phyloP scores from a whole-genome alignment of 345 rosid genomes.

The Triadica sebifera region DNA sequence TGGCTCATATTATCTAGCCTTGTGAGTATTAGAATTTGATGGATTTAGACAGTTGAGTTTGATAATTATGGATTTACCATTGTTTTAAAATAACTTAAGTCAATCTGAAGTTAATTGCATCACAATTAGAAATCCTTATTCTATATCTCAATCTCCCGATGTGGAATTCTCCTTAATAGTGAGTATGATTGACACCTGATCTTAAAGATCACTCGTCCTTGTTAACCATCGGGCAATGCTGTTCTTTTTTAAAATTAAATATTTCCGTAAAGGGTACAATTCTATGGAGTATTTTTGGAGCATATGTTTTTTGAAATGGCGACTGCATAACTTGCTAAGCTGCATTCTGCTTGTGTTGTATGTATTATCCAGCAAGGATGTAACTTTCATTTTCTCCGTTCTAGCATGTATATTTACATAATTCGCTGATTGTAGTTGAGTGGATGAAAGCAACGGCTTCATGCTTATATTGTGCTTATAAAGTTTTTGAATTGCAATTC shows the following conservation, averaged over 20 bases:
- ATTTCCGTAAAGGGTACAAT: neutral
- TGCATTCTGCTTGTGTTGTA: neutral
- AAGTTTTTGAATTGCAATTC: neutral
- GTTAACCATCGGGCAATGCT: neutral
- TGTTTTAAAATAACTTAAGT: too few species aligned
- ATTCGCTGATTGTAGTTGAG: neutral
- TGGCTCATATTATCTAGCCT: neutral
- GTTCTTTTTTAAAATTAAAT: neutral
- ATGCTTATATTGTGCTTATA: neutral
- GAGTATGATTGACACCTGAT: neutral
- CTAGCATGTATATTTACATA: neutral
- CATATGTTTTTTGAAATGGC: neutral
- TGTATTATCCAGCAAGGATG: neutral
- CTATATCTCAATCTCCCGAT: too few species aligned
- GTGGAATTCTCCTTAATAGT: too few species aligned
- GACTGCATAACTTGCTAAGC: neutral
- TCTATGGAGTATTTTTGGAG: neutral
- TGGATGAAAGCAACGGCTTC: neutral
- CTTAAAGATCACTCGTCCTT: neutral
- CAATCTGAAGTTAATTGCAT: too few species aligned
- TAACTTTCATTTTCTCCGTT: neutral
- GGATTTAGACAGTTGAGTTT: too few species aligned
- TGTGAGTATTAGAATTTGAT: too few species aligned
- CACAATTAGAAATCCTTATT: too few species aligned
- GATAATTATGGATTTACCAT: too few species aligned